phyloP scores from a whole-genome alignment of 139 green algal species.

The Protoeuglena noctilucae region DNA sequence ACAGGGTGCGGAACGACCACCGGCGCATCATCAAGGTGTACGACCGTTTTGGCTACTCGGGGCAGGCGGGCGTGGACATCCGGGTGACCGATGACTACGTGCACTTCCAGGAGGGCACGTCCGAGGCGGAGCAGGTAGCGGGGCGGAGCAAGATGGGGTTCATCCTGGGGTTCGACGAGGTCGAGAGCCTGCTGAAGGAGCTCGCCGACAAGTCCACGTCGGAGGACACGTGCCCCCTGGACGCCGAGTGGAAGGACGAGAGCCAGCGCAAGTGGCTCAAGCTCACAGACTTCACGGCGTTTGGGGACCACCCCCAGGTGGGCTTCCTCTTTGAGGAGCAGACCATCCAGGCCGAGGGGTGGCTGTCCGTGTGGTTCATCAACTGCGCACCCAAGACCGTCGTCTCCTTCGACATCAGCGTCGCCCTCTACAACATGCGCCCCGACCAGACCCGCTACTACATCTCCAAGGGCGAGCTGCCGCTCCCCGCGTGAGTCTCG shows the following conservation, averaged over 20 bases:
- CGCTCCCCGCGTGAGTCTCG: too few relatives aligned
- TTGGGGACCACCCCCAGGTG: too few relatives aligned
- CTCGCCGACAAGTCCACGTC: too few relatives aligned
- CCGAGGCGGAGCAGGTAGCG: not conserved
- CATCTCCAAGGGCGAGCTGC: not conserved
- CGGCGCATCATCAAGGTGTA: not conserved
- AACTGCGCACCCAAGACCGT: not conserved
- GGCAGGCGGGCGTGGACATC: not conserved
- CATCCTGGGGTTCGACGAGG: too few relatives aligned
- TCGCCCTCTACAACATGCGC: not conserved
- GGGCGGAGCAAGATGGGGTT: too few relatives aligned
- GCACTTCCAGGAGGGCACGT: not conserved
- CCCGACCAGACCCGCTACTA: not conserved
- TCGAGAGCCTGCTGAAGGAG: too few relatives aligned
- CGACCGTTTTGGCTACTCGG: not conserved
- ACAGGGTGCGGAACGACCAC: not conserved
- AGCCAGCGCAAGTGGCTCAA: too few relatives aligned
- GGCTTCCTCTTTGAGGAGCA: too few relatives aligned
- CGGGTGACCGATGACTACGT: not conserved
- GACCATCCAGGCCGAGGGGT: too few relatives aligned
- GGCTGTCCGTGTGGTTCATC: not conserved
- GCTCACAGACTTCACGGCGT: too few relatives aligned
- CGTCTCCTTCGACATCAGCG: not conserved
- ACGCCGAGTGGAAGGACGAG: too few relatives aligned
- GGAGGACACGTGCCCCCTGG: too few relatives aligned